These are phyloP conservation scores for Vitis labrusca DNA, from an alignment of 164 flowering plant species.

Conservation along the genomic window DNA sequence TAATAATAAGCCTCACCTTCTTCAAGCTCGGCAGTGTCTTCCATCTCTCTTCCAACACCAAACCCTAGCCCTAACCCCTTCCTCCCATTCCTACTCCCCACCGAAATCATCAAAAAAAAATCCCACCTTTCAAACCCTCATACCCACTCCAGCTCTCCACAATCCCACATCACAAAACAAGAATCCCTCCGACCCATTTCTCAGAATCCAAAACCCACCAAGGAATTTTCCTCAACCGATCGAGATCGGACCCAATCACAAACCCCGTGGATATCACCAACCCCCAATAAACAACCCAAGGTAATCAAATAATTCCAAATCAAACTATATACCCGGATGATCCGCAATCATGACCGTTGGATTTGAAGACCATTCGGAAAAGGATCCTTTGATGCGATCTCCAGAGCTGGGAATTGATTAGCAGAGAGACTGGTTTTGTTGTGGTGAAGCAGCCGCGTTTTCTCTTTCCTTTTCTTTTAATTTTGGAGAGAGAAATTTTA, in stretches of 20 bases:
- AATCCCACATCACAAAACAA: conserved; percentile 12
- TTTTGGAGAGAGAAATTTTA: neutral
- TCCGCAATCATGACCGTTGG: neutral
- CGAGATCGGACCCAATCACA: conserved; percentile 24
- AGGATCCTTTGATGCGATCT: conserved; percentile 26
- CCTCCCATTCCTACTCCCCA: conserved; percentile 66
- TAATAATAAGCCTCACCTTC: conserved; percentile 89
- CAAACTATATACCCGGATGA: neutral
- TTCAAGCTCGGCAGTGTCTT: conserved; percentile 78
- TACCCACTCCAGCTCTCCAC: conserved; percentile 7
- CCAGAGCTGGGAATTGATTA: conserved; percentile 25
- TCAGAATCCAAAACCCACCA: conserved; percentile 16
- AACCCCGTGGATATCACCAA: conserved; percentile 23
- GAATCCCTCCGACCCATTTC: conserved; percentile 23
- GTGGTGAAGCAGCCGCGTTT: conserved; percentile 47
- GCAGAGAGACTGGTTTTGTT: conserved; percentile 34
- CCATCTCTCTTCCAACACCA: conserved; percentile 56
- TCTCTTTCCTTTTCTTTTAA: conserved; percentile 13
- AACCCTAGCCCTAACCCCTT: conserved; percentile 62
- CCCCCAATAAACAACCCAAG: conserved; percentile 3
- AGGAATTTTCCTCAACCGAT: conserved; percentile 16
- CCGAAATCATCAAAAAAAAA: conserved; percentile 53
- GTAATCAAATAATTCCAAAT: neutral
- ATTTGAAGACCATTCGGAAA: neutral
- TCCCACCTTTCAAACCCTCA: conserved; percentile 15